Evolutionary conservation across 257 asterid genomes (phyloP), one percentile per base, ranked within the genome.

Genomic region (Orobanche coerulescens): DNA sequence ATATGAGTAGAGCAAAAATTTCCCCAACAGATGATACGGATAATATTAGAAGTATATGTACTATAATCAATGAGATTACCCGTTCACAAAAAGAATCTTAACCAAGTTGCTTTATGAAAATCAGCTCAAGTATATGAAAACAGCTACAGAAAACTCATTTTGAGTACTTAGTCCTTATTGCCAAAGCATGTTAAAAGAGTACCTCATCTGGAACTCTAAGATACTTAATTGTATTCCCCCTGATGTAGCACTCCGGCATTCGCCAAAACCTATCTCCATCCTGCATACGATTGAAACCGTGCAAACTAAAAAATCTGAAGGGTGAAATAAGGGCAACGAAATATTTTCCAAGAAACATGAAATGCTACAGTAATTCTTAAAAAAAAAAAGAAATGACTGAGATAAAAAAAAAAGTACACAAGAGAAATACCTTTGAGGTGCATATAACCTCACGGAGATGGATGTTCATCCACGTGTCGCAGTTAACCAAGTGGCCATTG

Each of bases 251-350:
- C 76, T 91, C 97, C 0, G 95, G 96, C 97, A 91, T 91, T 67
- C 97, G 71, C 97, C 96, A 91, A 78, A 91, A 87, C 69, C 97
- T 79, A 75, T 90, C 97, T 71, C 97, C 97, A 78, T 91, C 97
- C 97, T 90, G 71, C 68, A 78, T 14, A 62, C 43, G 37, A 54
- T 50, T 25, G 36, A 63, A 64, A 53, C 22, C 40, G 49, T 58
- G 30, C 1, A 60, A 43, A 42, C 43, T 44, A 48, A 65, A 24
- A 58, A 62, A 19, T 44, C 6, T 22, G 57, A 67, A 14, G 14
- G 13, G 40, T 18, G 4, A 59, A 9, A 58, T 14, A 25, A 56
- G 15, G 56, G 20, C 2, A 61, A 55, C 0, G 18, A 18, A 28
- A 34, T 15, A 58, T 19, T 31, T n/a, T 16, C 11, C 9, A 39